Evolutionary conservation across 352 stramenopile genomes (phyloP), one percentile per base, ranked within the genome.

Genomic region (Thalassiosira ordinaria): DNA sequence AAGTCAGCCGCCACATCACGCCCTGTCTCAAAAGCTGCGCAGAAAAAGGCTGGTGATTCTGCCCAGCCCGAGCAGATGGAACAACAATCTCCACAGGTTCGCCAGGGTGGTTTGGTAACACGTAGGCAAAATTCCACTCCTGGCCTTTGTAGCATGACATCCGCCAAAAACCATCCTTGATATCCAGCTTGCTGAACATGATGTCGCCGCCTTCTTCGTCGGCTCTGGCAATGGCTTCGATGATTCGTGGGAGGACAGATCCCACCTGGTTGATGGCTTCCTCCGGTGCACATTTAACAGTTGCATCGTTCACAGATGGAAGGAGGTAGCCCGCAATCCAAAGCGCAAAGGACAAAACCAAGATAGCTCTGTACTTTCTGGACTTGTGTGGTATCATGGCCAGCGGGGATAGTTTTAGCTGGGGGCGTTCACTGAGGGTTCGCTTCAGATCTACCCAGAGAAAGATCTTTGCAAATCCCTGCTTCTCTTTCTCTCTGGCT

Each of bases 111-210:
- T 68, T 37, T 6, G 73, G 73, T 16, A 76, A 41, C 18, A 82
- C 64, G 44, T 82, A 82, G 20, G 63, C 66, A 60, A 82, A 82
- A 60, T 82, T 82, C 29, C 37, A 77, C 29, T 82, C 73, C 0
- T 47, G n/a, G 6, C 73, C 73, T 11, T 47, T 46, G 0, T n/a
- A 26, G n/a, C 64, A 65, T 0, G 49, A 27, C 53, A 82, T 46
- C 0, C 59, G 52, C 73, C 73, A 82, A 39, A 65, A 65, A 2
- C 33, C 57, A 22, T 65, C 37, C 22, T 51, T 47, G 18, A 65
- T 65, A 22, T 65, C 56, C 37, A 44, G 37, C 57, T 77, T 77
- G 1, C 7, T 51, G 8, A 76, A 52, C 1, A 63, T n/a, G 27
- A 76, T 66, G 9, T 47, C 22, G 7, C 37, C 61, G 4, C 24